Evolutionary conservation across 2,329 filamentous ascomycete genomes (phyloP).

Genomic region (Aspergillus luchuensis): DNA sequence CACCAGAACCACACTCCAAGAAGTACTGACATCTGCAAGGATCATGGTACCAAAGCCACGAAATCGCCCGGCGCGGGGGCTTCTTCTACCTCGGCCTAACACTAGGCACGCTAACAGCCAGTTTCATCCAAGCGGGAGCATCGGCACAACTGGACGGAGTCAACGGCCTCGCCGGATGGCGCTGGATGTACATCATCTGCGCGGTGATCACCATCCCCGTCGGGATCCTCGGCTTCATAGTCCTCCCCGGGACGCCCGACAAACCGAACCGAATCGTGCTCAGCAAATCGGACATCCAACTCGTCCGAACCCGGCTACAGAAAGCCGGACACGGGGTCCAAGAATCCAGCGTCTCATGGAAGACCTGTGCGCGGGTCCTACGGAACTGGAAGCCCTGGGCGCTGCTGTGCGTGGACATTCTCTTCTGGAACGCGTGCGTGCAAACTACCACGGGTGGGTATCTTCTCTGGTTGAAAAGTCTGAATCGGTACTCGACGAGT

Average conservation of each 20-base stretch:
- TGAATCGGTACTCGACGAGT: conserved; percentile 51
- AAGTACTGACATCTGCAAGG: conserved; percentile 13
- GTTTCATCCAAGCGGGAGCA: conserved; percentile 52
- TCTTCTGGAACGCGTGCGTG: conserved; percentile 60
- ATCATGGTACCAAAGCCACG: conserved; percentile 55
- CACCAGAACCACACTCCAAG: too few relatives aligned
- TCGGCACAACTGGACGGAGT: conserved; percentile 47
- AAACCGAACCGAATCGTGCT: conserved; percentile 54
- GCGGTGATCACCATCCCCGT: conserved; percentile 59
- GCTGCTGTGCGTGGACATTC: conserved; percentile 53
- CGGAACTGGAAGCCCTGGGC: conserved; percentile 54
- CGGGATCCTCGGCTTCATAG: conserved; percentile 53
- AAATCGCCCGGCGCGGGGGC: conserved; percentile 53
- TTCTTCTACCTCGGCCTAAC: conserved; percentile 56
- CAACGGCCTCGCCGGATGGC: conserved; percentile 52
- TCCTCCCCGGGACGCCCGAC: conserved; percentile 56
- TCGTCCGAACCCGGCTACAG: conserved; percentile 51
- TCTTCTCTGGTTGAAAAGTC: conserved; percentile 60
- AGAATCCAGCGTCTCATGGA: conserved; percentile 28
- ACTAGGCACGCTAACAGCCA: conserved; percentile 56
- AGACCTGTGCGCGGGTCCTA: conserved; percentile 37
- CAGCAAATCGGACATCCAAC: conserved; percentile 49
- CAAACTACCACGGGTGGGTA: conserved; percentile 54
- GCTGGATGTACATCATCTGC: conserved; percentile 62
- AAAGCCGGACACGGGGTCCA: too few relatives aligned